Base-by-base conservation (phyloP, 192 early-diverging fungal species). In the Pecoramyces ruminantium region DNA sequence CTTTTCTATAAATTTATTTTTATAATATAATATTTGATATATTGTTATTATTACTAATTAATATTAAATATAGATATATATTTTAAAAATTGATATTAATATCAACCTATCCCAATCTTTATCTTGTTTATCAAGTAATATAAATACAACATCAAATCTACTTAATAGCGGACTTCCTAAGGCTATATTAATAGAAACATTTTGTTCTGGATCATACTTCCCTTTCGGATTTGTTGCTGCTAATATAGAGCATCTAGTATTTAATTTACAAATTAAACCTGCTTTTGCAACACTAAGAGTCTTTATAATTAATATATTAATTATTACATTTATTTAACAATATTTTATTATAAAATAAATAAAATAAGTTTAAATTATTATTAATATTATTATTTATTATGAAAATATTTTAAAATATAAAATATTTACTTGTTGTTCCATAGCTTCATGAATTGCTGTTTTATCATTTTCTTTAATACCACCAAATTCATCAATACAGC, bases 401-500 rank as follows among this genome's bases (percentile, higher is more conserved):
- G n/a, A n/a, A n/a, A n/a, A n/a, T n/a, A n/a, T n/a, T n/a, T n/a
- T n/a, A n/a, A n/a, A n/a, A n/a, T n/a, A n/a, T n/a, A n/a, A n/a
- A n/a, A n/a, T 28, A 82, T 17, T 83, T 38, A 85, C 81, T 83
- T 95, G 93, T 84, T 95, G 93, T 80, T 95, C 93, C 93, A 95
- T 95, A 3, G 93, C 93, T 80, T 95, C 93, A 77, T 92, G 89
- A 28, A 95, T 91, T 4, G 92, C 89, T 13, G 90, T 90, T 82
- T 93, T 92, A 79, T 94, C 93, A 14, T 88, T 82, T 79, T 93
- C 92, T 25, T 90, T 81, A 79, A 95, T 92, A 78, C 90, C 91
- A 17, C 92, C 92, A 89, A 95, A 95, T 85, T 95, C 94, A 79
- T 95, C 94, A 78, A 95, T 94, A 81, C 93, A 94, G 81, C 94